Evolutionary conservation across 768 basidiomycete species (phyloP).

Genomic region (Coprinopsis strossmayeri): DNA sequence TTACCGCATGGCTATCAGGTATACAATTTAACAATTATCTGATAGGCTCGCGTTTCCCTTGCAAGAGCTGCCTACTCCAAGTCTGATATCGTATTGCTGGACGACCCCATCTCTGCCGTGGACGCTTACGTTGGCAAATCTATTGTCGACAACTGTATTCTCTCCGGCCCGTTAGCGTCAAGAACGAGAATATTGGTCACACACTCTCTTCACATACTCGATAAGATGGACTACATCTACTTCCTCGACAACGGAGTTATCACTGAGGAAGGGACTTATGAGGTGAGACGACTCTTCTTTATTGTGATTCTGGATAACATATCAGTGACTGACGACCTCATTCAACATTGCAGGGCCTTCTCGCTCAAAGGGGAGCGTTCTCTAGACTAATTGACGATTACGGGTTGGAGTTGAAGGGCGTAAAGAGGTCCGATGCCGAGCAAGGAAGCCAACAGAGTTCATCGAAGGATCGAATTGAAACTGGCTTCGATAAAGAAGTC

Average conservation of each 20-base stretch:
- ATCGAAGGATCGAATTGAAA: slow-evolving; percentile 8
- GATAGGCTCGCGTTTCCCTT: slow-evolving; percentile 53
- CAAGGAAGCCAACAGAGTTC: slow-evolving; percentile 8
- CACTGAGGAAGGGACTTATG: slow-evolving; percentile 48
- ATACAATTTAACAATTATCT: neutral
- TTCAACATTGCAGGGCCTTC: slow-evolving; percentile 30
- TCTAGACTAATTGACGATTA: slow-evolving; percentile 51
- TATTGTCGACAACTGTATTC: slow-evolving; percentile 50
- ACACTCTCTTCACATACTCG: slow-evolving; percentile 41
- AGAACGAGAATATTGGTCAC: slow-evolving; percentile 51
- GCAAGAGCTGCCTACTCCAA: slow-evolving; percentile 66
- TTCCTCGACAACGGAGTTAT: slow-evolving; percentile 46
- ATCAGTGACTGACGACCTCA: neutral
- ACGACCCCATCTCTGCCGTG: slow-evolving; percentile 70
- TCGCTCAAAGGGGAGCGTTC: slow-evolving; percentile 36
- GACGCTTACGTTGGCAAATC: slow-evolving; percentile 63
- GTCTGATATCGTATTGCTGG: slow-evolving; percentile 61
- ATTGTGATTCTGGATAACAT: neutral
- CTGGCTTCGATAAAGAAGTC: slow-evolving; percentile 14
- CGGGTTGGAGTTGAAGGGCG: slow-evolving; percentile 27
- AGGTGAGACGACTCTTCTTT: slow-evolving; percentile 18
- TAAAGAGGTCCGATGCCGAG: neutral
- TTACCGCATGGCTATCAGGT: neutral
- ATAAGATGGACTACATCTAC: slow-evolving; percentile 49
- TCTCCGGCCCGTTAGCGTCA: slow-evolving; percentile 35